Evolutionary conservation across 495 filamentous ascomycete genomes (phyloP).

Genomic region (Daldinia vernicosa): DNA sequence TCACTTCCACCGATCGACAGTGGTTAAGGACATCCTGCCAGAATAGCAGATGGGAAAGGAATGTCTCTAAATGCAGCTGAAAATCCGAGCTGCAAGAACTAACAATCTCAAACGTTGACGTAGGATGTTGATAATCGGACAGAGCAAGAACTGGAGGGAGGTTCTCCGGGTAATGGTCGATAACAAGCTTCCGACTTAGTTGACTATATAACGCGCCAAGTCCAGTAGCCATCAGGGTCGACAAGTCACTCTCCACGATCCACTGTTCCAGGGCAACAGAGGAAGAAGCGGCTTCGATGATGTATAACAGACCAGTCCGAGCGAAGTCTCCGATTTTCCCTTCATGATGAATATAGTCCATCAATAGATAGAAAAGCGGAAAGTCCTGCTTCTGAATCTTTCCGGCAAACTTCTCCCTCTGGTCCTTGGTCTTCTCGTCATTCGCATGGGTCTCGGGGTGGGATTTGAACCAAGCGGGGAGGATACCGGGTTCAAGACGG

Average conservation of each 20-base stretch:
- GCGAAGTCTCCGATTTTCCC: constrained; percentile 95
- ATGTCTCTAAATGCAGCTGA: constrained; percentile 84
- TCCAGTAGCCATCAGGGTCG: constrained; percentile 95
- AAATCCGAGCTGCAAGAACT: constrained; percentile 74
- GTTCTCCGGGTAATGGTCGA: constrained; percentile 67
- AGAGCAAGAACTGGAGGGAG: constrained; percentile 83
- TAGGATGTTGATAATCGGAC: constrained; percentile 78
- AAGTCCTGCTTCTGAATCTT: constrained; percentile 92
- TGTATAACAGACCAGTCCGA: constrained; percentile 92
- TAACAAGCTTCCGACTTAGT: constrained; percentile 78
- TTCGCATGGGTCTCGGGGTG: constrained; percentile 45
- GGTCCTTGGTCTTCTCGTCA: constrained; percentile 56
- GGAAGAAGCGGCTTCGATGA: constrained; percentile 90
- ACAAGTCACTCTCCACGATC: constrained; percentile 96
- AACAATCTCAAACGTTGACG: constrained; percentile 71
- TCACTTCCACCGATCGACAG: constrained; percentile 89
- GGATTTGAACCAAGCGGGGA: constrained; percentile 87
- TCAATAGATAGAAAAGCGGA: constrained; percentile 90
- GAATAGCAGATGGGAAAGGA: constrained; percentile 92
- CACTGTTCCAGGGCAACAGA: constrained; percentile 87
- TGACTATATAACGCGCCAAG: constrained; percentile 96
- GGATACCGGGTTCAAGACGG: constrained; percentile 80
- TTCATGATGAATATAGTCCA: constrained; percentile 95
- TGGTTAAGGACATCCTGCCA: constrained; percentile 99
- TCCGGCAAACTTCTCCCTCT: constrained; percentile 78